These are phyloP conservation scores for Tetrahymena malaccensis DNA, from an alignment of 73 alveolate species.

Conservation along the genomic window DNA sequence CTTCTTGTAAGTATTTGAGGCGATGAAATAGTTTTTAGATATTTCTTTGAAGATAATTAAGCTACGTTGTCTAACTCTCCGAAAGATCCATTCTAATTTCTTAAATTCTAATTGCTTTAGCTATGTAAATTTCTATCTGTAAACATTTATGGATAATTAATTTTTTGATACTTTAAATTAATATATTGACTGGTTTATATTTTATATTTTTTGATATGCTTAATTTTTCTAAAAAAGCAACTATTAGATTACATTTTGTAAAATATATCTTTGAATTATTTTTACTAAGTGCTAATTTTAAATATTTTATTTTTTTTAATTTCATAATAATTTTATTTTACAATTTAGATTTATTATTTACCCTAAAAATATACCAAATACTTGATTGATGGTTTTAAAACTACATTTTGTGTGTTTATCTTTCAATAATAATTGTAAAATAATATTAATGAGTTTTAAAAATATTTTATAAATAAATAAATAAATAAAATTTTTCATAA, in stretches of 20 bases:
- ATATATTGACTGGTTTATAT: neutral
- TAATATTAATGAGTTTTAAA: too few relatives aligned
- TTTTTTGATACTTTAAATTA: neutral
- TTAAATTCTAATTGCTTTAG: neutral
- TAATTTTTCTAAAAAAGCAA: neutral
- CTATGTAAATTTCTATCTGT: neutral
- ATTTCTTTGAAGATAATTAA: neutral
- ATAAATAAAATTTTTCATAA: too few relatives aligned
- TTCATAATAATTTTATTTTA: too few relatives aligned
- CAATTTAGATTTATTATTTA: too few relatives aligned
- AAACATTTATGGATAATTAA: neutral
- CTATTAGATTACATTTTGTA: neutral
- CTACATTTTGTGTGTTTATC: too few relatives aligned
- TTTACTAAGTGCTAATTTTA: neutral
- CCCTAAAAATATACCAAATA: too few relatives aligned
- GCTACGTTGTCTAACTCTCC: neutral
- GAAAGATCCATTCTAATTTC: neutral
- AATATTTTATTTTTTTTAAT: too few relatives aligned
- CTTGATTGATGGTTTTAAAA: too few relatives aligned
- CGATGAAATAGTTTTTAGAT: neutral
- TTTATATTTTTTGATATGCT: neutral
- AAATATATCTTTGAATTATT: neutral
- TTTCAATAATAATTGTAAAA: too few relatives aligned
- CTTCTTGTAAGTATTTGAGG: neutral
- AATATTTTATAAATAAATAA: too few relatives aligned